Base-by-base conservation (phyloP, 768 basidiomycete species). In the Boletus sensibilis region DNA sequence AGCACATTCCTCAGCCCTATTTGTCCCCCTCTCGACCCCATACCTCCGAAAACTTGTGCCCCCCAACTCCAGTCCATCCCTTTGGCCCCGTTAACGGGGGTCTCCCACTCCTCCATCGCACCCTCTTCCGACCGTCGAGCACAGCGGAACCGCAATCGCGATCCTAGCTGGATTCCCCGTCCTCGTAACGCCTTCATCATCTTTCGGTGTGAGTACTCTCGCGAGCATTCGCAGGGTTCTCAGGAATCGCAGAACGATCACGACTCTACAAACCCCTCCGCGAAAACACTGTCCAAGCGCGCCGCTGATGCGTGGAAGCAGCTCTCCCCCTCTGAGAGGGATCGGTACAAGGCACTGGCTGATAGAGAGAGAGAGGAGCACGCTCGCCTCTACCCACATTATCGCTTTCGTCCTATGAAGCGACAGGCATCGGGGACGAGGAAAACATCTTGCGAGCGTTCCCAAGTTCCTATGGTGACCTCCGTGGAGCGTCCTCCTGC, bases 241-340 rank as follows among this genome's bases (percentile, higher is more conserved):
- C 73, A 75, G 41, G 75, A 76, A 5, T 69, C 74, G 14, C 68
- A 75, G 29, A 73, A 74, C 34, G 52, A 65, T 8, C 40, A 58
- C 11, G 65, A 64, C 38, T 16, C 54, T 13, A 43, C 56, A 29
- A 62, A 61, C 27, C 35, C 54, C 14, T 65, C 51, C 23, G 80
- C 81, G 56, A 82, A 83, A 67, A 79, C 82, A 2, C 79, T 93
- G 38, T 90, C 87, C n/a, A 87, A 87, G 62, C 80, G 88, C 45
- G 91, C 90, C 0, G 86, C 82, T 0, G 85, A 86, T 50, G 85
- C 87, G 31, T 94, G 92, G 92, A 79, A 78, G 38, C 74, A 79
- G 55, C 76, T 92, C 14, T 58, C 80, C 0, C 54, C 64, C 0
- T 75, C 77, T 41, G 81, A 83, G 52, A 81, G 73, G 58, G 67